These are phyloP conservation scores for Beta macrorhiza DNA, from an alignment of 179 eudicot species.

Conservation along the genomic window DNA sequence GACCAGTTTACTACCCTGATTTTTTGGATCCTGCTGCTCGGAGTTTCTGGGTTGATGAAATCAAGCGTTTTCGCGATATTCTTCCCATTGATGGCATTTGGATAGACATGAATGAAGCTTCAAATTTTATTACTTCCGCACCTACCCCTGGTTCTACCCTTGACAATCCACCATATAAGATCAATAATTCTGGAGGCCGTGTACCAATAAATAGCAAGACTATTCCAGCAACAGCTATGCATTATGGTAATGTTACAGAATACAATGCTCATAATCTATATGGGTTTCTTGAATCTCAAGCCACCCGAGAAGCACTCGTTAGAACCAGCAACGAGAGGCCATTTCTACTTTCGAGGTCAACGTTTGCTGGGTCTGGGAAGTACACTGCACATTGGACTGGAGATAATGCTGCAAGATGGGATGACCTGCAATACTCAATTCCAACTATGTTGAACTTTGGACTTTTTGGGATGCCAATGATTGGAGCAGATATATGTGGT, in stretches of 20 bases:
- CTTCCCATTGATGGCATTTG: conserved; percentile 55
- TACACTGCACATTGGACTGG: conserved; percentile 96
- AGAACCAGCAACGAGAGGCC: conserved; percentile 56
- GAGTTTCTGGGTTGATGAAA: conserved; percentile 53
- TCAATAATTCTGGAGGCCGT: conserved; percentile 53
- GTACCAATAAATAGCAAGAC: conserved; percentile 48
- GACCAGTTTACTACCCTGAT: conserved; percentile 61
- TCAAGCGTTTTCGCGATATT: conserved; percentile 38
- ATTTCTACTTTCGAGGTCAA: conserved; percentile 64
- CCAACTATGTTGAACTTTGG: conserved; percentile 65
- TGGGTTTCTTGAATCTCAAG: conserved; percentile 64
- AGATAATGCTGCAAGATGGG: conserved; percentile 77
- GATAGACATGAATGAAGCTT: conserved; percentile 71
- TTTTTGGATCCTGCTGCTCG: conserved; percentile 44
- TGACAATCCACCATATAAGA: conserved; percentile 74
- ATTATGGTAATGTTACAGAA: conserved; percentile 50
- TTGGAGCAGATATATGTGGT: conserved; percentile 92
- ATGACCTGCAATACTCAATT: conserved; percentile 61
- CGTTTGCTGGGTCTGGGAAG: conserved; percentile 79
- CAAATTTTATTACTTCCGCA: conserved; percentile 44
- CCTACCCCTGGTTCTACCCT: conserved; percentile 50
- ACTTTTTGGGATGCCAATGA: conserved; percentile 80
- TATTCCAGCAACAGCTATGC: conserved; percentile 60
- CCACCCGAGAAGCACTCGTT: conserved; percentile 57
- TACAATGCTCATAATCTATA: conserved; percentile 70